These are phyloP conservation scores for Thalassiosira exigua DNA, from an alignment of 352 stramenopile species.

Conservation along the genomic window DNA sequence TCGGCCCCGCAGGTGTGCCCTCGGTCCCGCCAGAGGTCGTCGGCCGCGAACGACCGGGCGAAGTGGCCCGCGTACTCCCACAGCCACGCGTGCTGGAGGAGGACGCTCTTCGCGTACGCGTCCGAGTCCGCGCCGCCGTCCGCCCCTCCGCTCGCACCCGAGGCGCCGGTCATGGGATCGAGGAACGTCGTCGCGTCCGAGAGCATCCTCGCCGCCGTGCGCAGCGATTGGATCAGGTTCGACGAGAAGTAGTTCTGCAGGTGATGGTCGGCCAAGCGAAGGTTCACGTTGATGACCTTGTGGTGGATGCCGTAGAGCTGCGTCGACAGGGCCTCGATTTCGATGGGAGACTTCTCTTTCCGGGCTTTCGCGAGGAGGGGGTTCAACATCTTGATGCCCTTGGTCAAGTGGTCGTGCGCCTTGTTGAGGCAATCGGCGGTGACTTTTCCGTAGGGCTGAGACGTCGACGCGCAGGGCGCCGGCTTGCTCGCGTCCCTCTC, in stretches of 20 bases:
- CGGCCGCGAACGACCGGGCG: slow-evolving; percentile 79
- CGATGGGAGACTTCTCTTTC: slow-evolving; percentile 39
- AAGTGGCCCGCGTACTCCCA: slow-evolving; percentile 85
- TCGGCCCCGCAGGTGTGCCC: slow-evolving; percentile 80
- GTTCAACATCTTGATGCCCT: slow-evolving; percentile 61
- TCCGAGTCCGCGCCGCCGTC: neutral
- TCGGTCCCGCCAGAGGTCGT: slow-evolving; percentile 80
- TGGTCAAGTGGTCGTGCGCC: slow-evolving; percentile 72
- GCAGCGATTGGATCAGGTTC: slow-evolving; percentile 75
- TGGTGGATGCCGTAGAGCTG: slow-evolving; percentile 82
- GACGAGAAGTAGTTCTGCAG: slow-evolving; percentile 81
- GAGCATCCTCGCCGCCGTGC: slow-evolving; percentile 61
- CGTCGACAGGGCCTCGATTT: slow-evolving; percentile 63
- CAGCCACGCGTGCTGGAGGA: slow-evolving; percentile 76
- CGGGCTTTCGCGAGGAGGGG: slow-evolving; percentile 58
- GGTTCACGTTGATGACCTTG: slow-evolving; percentile 79
- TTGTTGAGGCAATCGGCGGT: slow-evolving; percentile 75
- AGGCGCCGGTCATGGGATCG: slow-evolving; percentile 4
- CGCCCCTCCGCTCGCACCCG: neutral
- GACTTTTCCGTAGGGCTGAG: slow-evolving; percentile 67
- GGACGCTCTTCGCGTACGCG: slow-evolving; percentile 45
- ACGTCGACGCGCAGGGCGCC: slow-evolving; percentile 30
- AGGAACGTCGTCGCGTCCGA: slow-evolving; percentile 59
- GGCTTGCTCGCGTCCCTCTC: slow-evolving; percentile 34
- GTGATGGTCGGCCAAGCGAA: slow-evolving; percentile 77